Evolutionary conservation across 345 rosid species (phyloP).

Genomic region (Brassica juncea): DNA sequence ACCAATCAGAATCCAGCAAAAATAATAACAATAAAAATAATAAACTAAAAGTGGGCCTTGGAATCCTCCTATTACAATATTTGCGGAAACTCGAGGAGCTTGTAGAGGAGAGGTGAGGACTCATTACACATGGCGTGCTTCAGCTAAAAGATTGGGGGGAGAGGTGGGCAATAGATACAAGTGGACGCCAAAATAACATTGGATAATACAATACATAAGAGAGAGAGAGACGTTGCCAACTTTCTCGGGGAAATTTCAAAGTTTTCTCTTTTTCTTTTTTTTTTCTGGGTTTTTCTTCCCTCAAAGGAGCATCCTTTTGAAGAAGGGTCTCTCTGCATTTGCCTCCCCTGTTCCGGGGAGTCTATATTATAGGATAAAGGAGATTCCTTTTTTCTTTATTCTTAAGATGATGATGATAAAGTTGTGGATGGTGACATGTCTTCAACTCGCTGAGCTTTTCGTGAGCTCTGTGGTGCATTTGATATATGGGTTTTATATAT

Average conservation of each 20-base stretch:
- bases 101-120: slow-evolving; percentile 17
- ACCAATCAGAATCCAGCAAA: slow-evolving; percentile 30
- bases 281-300: slow-evolving; percentile 36
- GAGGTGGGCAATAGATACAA: slow-evolving; percentile 33
- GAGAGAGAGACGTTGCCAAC: slow-evolving; percentile 14
- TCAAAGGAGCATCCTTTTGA: slow-evolving; percentile 36
- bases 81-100: slow-evolving; percentile 15
- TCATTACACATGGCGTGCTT: slow-evolving; percentile 36
- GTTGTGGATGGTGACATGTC: slow-evolving; percentile 58
- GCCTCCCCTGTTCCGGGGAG: slow-evolving; percentile 36
- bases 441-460: slow-evolving; percentile 78
- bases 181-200: slow-evolving; percentile 20
- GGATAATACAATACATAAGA: slow-evolving; percentile 18
- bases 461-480: slow-evolving; percentile 81
- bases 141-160: slow-evolving; percentile 19
- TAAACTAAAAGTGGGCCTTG: slow-evolving; percentile 11
- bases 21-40: neutral
- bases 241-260: slow-evolving; percentile 27
- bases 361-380: slow-evolving; percentile 5
- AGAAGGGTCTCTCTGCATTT: slow-evolving; percentile 18
- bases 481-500: slow-evolving; percentile 81
- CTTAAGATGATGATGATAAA: slow-evolving; percentile 51
- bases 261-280: neutral
- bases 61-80: slow-evolving; percentile 21
- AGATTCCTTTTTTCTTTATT: neutral